Conservation (phyloP, 805 yeast species). For the Zygosaccharomyces gambellarensis region DNA sequence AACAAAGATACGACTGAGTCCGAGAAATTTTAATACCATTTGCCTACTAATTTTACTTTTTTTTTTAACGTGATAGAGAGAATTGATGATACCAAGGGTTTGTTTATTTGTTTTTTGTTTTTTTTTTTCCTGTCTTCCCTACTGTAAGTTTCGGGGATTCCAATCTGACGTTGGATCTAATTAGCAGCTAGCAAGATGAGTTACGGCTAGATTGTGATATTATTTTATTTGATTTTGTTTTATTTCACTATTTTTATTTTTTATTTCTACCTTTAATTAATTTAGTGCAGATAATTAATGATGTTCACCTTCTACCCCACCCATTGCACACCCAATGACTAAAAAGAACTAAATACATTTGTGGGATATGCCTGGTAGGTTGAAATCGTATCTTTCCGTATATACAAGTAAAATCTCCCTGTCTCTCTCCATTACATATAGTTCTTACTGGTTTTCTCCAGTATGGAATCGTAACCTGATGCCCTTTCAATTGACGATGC, state of each 20-base stretch:
- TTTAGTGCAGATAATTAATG: too few species aligned
- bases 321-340: too few species aligned
- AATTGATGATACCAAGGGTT: background rate
- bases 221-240: background rate
- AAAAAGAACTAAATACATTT: too few species aligned
- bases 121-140: background rate
- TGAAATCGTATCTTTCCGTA: background rate
- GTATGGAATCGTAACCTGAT: constrained; percentile 26
- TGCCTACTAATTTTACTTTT: background rate
- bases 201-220: background rate
- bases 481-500: constrained; percentile 54
- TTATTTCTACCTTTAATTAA: background rate
- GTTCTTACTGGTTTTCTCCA: constrained; percentile 20
- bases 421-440: constrained; percentile 4
- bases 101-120: background rate
- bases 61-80: background rate
- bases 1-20: constrained; percentile 21
- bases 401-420: constrained; percentile 2
- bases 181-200: background rate
- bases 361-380: too few species aligned
- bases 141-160: too few species aligned
- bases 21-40: background rate
- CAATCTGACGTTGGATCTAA: background rate
- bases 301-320: too few species aligned
- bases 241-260: background rate